These are phyloP conservation scores for Lumnitzera racemosa DNA, from an alignment of 345 rosid genomes.

Conservation along the genomic window DNA sequence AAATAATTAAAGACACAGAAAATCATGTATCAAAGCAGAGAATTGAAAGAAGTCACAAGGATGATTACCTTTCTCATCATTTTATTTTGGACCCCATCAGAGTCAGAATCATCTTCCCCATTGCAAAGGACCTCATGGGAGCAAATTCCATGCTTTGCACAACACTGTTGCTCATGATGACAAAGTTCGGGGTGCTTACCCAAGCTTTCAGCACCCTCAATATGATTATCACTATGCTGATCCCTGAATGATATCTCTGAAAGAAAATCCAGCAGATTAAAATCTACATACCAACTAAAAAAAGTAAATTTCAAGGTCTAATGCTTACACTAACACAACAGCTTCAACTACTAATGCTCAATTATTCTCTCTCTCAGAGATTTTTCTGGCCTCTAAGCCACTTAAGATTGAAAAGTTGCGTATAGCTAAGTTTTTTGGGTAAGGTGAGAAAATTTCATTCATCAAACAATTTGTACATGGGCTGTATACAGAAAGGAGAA, in stretches of 20 bases:
- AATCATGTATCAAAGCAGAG: background rate
- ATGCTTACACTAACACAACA: no score
- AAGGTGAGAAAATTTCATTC: no score
- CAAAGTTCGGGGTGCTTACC: slow-evolving; percentile 23
- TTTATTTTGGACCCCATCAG: slow-evolving; percentile 26
- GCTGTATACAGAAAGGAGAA: no score
- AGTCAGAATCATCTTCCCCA: slow-evolving; percentile 30
- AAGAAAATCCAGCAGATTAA: slow-evolving; percentile 18
- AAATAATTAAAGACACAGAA: no score
- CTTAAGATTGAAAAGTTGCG: no score
- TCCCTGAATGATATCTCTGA: slow-evolving; percentile 37
- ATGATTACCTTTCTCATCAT: slow-evolving; percentile 70
- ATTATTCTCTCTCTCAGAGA: no score
- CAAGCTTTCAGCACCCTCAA: slow-evolving; percentile 26
- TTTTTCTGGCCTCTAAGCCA: no score
- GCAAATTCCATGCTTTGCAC: slow-evolving; percentile 65
- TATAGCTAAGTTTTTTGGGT: no score
- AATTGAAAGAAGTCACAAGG: background rate
- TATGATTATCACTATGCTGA: slow-evolving; percentile 19
- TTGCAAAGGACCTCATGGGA: slow-evolving; percentile 83
- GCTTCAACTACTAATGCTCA: no score
- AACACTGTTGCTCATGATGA: slow-evolving; percentile 25
- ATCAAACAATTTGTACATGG: no score
- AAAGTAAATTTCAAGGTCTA: no score
- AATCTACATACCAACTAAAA: background rate